Conservation (phyloP, 129 eudicot genomes). For the Logfia minima region DNA sequence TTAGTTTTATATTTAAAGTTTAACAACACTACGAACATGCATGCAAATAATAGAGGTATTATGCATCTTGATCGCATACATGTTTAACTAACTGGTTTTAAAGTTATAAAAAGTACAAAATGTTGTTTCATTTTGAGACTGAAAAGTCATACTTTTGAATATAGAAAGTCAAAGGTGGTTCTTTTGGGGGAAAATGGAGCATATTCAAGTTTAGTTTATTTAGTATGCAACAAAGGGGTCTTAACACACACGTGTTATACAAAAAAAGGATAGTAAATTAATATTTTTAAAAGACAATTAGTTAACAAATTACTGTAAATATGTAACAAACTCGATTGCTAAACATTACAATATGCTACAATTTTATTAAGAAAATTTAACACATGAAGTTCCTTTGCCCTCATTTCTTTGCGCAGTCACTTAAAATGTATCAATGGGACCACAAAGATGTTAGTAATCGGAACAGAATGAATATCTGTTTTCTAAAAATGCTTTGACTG, state of each 20-base stretch:
- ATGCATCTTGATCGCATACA: background rate
- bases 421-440: background rate
- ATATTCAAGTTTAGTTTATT: background rate
- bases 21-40: background rate
- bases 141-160: background rate
- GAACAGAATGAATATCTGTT: background rate
- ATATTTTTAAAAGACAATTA: too few species aligned
- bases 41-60: background rate
- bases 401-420: too few species aligned
- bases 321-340: too few species aligned
- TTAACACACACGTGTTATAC: background rate
- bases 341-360: too few species aligned
- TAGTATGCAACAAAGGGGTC: background rate
- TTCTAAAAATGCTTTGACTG: background rate
- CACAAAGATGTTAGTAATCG: background rate
- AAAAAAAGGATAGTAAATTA: too few species aligned
- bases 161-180: background rate
- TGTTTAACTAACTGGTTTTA: too few species aligned
- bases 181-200: background rate
- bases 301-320: too few species aligned
- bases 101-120: too few species aligned
- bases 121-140: background rate
- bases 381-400: too few species aligned
- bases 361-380: too few species aligned
- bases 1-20: background rate